Base-by-base conservation (phyloP, 2,329 filamentous ascomycete genomes). In the Penicillium sp. region DNA sequence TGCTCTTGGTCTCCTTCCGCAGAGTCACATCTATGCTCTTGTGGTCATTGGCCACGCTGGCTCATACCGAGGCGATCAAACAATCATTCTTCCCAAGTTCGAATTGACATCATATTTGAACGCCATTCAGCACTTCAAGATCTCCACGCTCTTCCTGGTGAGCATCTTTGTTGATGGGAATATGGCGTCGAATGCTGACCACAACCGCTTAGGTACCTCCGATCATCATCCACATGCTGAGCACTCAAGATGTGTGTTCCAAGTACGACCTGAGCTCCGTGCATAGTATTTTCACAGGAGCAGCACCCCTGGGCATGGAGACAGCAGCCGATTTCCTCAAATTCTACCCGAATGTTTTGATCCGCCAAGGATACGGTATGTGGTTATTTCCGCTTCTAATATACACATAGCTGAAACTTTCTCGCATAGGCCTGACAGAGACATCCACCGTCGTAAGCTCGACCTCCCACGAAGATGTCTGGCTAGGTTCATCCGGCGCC, bases 21-120 rank as follows among this genome's bases (percentile, higher is more conserved):
- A 91, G 67, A 91, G 88, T 61, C 90, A 95, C 66, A 94, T 94
- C 60, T 95, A 93, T 70, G 85, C 84, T 4, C 76, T 94, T 35
- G 84, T 91, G 5, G 84, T 91, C 16, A 84, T 91, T 56, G 85
- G 84, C 40, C 86, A 90, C 69, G 74, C 78, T 1, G 81, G 81
- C 26, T 77, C 84, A 2, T 93, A 86, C 68, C 82, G 87, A 38
- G 90, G 90, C 10, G 90, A 94, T 62, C 84, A 86, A 54, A 79
- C 88, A 10, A 80, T 94, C 49, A 81, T 93, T 5, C 79, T 94
- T 14, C 76, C 76, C 28, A 90, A 88, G 64, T 95, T 93, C 66
- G 89, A 93, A 47, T 80, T 93, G 44, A 77, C 80, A n/a, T 74
- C 77, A 1, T 87, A 85, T 55, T 77, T 93, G 14, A 70, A 78